Base-by-base conservation (phyloP, 331 rosid genomes). In the Quercus phellos region DNA sequence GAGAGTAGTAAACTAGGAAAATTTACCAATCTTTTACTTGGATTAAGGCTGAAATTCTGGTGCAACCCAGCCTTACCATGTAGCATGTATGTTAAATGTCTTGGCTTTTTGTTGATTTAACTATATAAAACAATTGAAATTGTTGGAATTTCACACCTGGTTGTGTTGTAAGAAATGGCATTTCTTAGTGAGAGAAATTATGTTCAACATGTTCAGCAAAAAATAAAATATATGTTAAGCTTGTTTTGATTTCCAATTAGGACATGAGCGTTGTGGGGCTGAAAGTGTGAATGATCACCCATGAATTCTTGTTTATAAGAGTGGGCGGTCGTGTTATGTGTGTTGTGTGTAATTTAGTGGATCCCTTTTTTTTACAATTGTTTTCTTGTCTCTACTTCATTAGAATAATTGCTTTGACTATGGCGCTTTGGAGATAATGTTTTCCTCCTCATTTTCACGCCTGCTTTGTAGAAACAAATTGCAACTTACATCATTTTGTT, bases 351-450 rank as follows among this genome's bases (percentile, higher is more conserved):
- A 27, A 26, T 18, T 61, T 29, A 32, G 51, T 66, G 71, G 71
- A 26, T 66, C 24, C 16, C 71, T 34, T 32, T 32, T 32, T 30
- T 66, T 2, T 8, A 8, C 71, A 3, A 3, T 8, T 66, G 71
- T 66, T 35, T 79, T 79, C 56, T 78, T 60, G 77, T 61, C 77
- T 59, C 46, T 50, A 46, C 42, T 21, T 29, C 71, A 18, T 34
- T 34, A 10, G 51, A 14, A 34, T 66, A 11, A 34, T 56, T 26
- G 16, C 27, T 9, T 68, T 68, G 30, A 42, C 29, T 34, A 0
- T 22, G 3, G 30, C 24, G 46, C 13, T 32, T 32, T 32, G 27
- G 14, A n/a, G 19, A 66, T 27, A 5, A 61, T 66, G 24, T n/a
- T 0, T 18, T 18, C 51, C 70, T 14, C 6, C 71, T 38, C 51